Conservation (phyloP, 2,329 filamentous ascomycete genomes). For the Hypoxylon sp. region DNA sequence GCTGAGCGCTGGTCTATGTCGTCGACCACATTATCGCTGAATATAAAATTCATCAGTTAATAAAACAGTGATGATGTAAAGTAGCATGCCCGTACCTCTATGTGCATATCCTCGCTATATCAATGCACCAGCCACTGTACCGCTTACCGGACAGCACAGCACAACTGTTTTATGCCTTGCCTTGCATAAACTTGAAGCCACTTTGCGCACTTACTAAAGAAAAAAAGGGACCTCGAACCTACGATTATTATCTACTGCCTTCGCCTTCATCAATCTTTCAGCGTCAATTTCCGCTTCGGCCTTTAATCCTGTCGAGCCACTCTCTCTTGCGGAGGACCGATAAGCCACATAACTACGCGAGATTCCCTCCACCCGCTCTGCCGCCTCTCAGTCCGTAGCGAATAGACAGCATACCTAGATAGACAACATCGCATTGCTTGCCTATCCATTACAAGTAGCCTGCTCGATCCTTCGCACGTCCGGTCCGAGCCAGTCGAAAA, state of each 20-base stretch:
- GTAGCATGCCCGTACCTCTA: not conserved
- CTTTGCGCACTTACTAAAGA: constrained; percentile 16
- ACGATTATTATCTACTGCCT: constrained; percentile 4
- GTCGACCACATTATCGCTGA: not conserved
- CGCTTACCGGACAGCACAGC: no score
- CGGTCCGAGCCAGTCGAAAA: constrained; percentile 34
- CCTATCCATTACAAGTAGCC: not conserved
- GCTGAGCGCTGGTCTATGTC: not conserved
- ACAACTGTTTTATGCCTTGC: no score
- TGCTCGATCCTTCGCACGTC: not conserved
- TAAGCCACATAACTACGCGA: not conserved
- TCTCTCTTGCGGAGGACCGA: not conserved
- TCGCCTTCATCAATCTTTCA: no score
- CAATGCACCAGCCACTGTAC: constrained; percentile 20
- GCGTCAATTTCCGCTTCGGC: constrained; percentile 16
- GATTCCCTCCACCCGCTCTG: not conserved
- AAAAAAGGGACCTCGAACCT: constrained; percentile 3
- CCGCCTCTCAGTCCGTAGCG: not conserved
- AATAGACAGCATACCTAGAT: not conserved
- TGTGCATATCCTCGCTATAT: not conserved
- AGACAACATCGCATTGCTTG: constrained; percentile 4
- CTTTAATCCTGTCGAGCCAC: not conserved
- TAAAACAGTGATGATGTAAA: not conserved
- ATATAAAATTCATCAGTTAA: not conserved
- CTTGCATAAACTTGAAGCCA: constrained; percentile 30